These are phyloP conservation scores for Globisporangium lucens DNA, from an alignment of 352 stramenopile species.

Conservation along the genomic window DNA sequence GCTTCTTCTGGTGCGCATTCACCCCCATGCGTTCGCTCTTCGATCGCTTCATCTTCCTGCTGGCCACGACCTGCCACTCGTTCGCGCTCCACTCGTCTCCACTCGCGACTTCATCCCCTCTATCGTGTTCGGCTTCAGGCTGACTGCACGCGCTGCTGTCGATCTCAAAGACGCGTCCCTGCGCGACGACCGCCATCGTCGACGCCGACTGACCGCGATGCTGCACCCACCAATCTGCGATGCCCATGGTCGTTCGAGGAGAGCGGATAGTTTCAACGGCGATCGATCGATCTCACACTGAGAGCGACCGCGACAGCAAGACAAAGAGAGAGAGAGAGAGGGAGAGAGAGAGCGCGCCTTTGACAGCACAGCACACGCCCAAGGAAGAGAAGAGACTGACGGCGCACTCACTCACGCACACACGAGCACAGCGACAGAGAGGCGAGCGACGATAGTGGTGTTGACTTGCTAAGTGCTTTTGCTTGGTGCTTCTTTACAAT, in stretches of 20 bases:
- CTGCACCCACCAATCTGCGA: constrained; percentile 17
- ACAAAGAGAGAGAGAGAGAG: background rate
- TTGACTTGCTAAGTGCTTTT: too few relatives aligned
- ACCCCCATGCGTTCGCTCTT: constrained; percentile 14
- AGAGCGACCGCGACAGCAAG: background rate
- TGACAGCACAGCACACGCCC: background rate
- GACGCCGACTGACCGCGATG: constrained; percentile 2
- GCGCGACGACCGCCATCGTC: constrained; percentile 2
- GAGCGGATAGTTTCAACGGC: background rate
- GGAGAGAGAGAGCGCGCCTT: background rate
- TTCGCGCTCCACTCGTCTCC: background rate
- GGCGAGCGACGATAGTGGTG: background rate
- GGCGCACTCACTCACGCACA: background rate
- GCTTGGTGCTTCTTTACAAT: background rate
- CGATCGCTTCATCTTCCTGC: constrained; percentile 12
- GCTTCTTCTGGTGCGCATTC: background rate
- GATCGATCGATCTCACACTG: background rate
- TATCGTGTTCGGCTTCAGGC: background rate
- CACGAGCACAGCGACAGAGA: background rate
- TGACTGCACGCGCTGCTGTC: constrained; percentile 8
- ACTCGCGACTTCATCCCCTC: background rate
- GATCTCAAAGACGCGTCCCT: constrained; percentile 7
- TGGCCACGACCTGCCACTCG: constrained; percentile 3
- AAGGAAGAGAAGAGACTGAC: background rate
- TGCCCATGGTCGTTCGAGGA: constrained; percentile 10